Evolutionary conservation across 306 rosid genomes (phyloP).

Genomic region (Trifolium repens): DNA sequence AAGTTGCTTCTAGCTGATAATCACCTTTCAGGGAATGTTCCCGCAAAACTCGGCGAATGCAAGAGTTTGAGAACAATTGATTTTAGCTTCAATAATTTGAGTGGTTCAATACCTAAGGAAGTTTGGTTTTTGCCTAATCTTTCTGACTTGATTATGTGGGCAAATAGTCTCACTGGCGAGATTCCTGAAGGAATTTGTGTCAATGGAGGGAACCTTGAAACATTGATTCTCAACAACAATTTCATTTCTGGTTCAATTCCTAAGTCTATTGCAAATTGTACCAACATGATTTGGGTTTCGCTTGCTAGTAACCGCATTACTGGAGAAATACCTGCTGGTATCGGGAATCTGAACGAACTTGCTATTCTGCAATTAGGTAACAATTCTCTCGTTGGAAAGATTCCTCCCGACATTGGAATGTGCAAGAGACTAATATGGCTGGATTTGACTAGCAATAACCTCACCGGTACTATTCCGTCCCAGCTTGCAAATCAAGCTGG

Average conservation of each 20-base stretch:
- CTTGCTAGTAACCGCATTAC: constrained; percentile 60
- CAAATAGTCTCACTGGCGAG: constrained; percentile 61
- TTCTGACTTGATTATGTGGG: constrained; percentile 77
- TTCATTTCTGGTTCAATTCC: constrained; percentile 68
- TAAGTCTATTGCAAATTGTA: constrained; percentile 59
- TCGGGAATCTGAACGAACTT: constrained; percentile 58
- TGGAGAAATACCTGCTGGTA: constrained; percentile 65
- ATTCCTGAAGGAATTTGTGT: constrained; percentile 69
- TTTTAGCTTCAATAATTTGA: constrained; percentile 70
- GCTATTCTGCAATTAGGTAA: constrained; percentile 75
- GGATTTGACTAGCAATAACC: constrained; percentile 65
- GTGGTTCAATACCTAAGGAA: constrained; percentile 63
- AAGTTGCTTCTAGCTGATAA: constrained; percentile 64
- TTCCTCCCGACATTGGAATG: constrained; percentile 70
- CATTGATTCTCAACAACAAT: constrained; percentile 67
- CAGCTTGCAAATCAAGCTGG: constrained; percentile 72
- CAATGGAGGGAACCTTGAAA: constrained; percentile 63
- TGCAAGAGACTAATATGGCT: constrained; percentile 75
- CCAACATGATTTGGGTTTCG: constrained; percentile 72
- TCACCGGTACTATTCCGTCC: constrained; percentile 60
- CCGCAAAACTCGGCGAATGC: constrained; percentile 62
- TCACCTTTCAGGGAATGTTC: constrained; percentile 57
- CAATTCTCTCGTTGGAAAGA: constrained; percentile 69
- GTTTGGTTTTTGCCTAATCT: constrained; percentile 71
- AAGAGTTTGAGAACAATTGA: constrained; percentile 58